A percentile compares a stretch with the other conserved stretches of the same genome.
Conservation (phyloP, 2,329 filamentous ascomycete species). For the Emergomyces orientalis region DNA sequence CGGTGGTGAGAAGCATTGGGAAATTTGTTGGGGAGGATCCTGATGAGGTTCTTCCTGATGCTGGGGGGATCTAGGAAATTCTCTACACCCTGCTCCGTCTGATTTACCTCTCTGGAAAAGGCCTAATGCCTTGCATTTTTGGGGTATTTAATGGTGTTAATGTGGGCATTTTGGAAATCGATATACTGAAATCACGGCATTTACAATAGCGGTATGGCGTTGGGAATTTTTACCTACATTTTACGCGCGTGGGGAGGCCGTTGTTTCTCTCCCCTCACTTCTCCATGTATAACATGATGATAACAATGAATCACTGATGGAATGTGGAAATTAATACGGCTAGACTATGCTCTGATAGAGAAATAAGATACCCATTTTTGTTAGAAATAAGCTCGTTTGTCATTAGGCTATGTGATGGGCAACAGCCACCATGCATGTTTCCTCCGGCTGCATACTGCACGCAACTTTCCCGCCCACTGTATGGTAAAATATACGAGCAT, state of each 20-base stretch:
- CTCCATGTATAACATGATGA: background rate
- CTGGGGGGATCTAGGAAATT: background rate
- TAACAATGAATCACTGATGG: background rate
- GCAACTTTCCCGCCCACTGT: too few species aligned
- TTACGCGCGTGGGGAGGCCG: background rate
- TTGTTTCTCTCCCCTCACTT: background rate
- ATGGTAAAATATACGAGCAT: background rate
- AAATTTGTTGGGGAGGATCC: conserved; percentile 55
- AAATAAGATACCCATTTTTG: background rate
- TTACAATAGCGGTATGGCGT: conserved; percentile 3
- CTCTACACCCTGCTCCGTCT: background rate
- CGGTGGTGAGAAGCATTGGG: conserved; percentile 66
- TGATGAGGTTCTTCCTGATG: conserved; percentile 29
- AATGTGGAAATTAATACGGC: background rate
- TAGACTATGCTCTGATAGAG: background rate
- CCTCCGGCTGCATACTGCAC: too few species aligned
- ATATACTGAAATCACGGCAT: background rate
- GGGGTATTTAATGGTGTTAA: background rate
- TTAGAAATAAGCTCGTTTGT: background rate
- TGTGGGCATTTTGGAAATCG: background rate
- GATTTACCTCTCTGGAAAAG: background rate
- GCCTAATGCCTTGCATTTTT: background rate
- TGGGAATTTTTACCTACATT: background rate
- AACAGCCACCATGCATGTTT: background rate
- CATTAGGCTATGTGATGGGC: background rate